Evolutionary conservation across 2,329 filamentous ascomycete genomes (phyloP).

Genomic region (Xylaria sp.): DNA sequence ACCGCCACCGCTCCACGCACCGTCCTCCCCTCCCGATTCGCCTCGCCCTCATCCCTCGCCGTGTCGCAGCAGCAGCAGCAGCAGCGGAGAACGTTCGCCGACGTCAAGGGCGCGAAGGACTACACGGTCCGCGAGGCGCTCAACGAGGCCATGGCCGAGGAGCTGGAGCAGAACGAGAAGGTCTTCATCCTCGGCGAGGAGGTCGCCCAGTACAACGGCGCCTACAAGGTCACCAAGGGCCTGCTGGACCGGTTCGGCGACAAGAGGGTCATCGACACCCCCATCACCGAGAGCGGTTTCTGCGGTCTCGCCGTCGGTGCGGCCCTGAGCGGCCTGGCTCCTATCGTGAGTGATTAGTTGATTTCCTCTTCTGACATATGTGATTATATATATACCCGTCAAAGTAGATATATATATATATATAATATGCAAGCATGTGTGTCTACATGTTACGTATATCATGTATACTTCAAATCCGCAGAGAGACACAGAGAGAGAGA

Average conservation of each 20-base stretch:
- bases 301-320: constrained; percentile 92
- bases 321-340: constrained; percentile 92
- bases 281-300: constrained; percentile 98
- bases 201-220: constrained; percentile 99
- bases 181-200: constrained; percentile 97
- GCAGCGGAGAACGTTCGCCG: constrained; percentile 67
- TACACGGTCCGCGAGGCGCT: constrained; percentile 97
- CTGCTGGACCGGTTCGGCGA: constrained; percentile 97
- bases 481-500: neutral
- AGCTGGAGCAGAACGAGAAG: constrained; percentile 93
- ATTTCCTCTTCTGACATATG: no score
- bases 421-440: neutral
- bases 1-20: constrained; percentile 53
- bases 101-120: constrained; percentile 75
- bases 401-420: neutral
- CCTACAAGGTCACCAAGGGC: constrained; percentile 99
- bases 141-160: constrained; percentile 97
- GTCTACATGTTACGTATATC: neutral
- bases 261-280: constrained; percentile 96
- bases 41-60: constrained; percentile 51
- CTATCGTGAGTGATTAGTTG: constrained; percentile 73
- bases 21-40: constrained; percentile 49
- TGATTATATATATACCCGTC: no score
- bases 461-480: neutral
- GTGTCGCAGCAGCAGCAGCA: constrained; percentile 60